A percentile compares a stretch with the other conserved stretches of the same genome.
phyloP scores from a whole-genome alignment of 2,329 filamentous ascomycete species.

The Colletotrichum eleusines region DNA sequence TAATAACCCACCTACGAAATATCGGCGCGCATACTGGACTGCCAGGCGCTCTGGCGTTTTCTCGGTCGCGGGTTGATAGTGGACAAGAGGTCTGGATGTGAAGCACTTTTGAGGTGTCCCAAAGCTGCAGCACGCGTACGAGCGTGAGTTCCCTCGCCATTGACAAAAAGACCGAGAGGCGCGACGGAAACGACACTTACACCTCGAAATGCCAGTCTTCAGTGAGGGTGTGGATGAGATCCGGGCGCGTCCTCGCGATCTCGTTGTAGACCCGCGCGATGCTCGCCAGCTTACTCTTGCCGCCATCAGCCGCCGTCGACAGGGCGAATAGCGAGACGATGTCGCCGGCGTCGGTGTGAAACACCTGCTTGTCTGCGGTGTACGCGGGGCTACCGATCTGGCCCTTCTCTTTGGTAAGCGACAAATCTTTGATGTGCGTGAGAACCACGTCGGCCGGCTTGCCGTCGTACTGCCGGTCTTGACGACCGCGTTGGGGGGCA shows the following conservation, averaged over 20 bases:
- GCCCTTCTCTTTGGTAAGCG: conserved; percentile 47
- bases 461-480: conserved; percentile 61
- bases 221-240: conserved; percentile 68
- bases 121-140: conserved; percentile 58
- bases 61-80: conserved; percentile 63
- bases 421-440: conserved; percentile 73
- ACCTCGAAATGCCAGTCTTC: conserved; percentile 62
- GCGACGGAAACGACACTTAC: conserved; percentile 47
- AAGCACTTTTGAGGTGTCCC: conserved; percentile 61
- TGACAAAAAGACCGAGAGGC: neutral
- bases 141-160: neutral
- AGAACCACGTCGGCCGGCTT: conserved; percentile 64
- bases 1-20: no score
- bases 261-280: conserved; percentile 73
- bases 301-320: conserved; percentile 63
- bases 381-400: conserved; percentile 70
- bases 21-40: conserved; percentile 71
- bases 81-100: conserved; percentile 64
- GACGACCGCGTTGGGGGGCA: conserved; percentile 64
- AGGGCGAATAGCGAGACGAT: conserved; percentile 70
- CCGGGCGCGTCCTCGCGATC: conserved; percentile 69
- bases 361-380: conserved; percentile 71
- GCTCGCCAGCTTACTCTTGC: conserved; percentile 69
- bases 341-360: conserved; percentile 72
- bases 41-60: conserved; percentile 64